These are phyloP conservation scores for Pythium inflatum DNA, from an alignment of 352 stramenopile genomes.

Conservation along the genomic window DNA sequence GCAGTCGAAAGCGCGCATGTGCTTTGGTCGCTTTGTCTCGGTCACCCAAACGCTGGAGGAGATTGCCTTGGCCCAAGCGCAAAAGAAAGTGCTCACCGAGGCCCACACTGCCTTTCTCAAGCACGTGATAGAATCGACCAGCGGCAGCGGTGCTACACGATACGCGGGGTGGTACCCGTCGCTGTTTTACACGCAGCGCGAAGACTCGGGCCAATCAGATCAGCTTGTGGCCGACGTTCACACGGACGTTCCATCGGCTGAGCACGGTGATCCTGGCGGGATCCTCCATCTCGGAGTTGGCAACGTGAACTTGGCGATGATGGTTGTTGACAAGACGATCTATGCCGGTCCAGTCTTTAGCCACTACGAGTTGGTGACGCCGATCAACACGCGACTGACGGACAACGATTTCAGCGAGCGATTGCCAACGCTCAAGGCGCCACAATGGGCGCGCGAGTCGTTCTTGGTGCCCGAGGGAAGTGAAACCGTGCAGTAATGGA, in stretches of 20 bases:
- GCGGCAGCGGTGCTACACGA: constrained; percentile 22
- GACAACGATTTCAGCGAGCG: constrained; percentile 34
- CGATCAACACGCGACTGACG: constrained; percentile 35
- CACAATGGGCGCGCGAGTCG: constrained; percentile 23
- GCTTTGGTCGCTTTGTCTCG: constrained; percentile 28
- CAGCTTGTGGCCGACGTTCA: constrained; percentile 40
- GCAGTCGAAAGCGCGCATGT: constrained; percentile 9
- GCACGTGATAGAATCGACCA: constrained; percentile 29
- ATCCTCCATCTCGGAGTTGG: constrained; percentile 41
- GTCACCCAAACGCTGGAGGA: constrained; percentile 19
- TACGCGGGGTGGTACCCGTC: constrained; percentile 43
- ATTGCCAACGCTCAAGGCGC: constrained; percentile 12
- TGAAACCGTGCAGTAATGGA: too few relatives aligned
- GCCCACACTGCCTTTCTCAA: constrained; percentile 34
- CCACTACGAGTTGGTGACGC: constrained; percentile 44
- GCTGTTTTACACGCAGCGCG: constrained; percentile 36
- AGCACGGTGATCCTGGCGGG: constrained; percentile 38
- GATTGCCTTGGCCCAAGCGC: constrained; percentile 21
- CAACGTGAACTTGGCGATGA: constrained; percentile 35
- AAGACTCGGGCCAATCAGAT: constrained; percentile 41
- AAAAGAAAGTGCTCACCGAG: constrained; percentile 11
- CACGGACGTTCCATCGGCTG: constrained; percentile 37
- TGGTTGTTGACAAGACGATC: constrained; percentile 37
- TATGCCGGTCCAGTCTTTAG: constrained; percentile 47
- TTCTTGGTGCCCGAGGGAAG: too few relatives aligned